Base-by-base conservation (phyloP, 2,329 filamentous ascomycete genomes). In the Penicillium sp. region DNA sequence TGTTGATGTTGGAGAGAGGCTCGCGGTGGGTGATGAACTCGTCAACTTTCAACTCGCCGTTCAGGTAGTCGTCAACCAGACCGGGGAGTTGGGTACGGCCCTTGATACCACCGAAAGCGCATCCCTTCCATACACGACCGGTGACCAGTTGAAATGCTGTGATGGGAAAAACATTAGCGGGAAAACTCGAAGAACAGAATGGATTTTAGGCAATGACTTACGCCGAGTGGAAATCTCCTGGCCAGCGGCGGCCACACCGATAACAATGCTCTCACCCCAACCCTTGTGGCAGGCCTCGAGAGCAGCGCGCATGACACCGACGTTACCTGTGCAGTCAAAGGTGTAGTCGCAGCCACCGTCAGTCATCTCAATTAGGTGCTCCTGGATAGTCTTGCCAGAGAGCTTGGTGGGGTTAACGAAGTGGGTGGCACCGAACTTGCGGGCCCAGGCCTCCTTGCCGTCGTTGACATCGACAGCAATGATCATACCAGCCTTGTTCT, bases 261-360 rank as follows among this genome's bases (percentile, higher is more conserved):
- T 99, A 76, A 99, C 87, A 77, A 99, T 96, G 74, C 90, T 96
- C 84, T 97, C 87, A 70, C 95, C 95, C 95, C 95, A 99, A 49
- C 95, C 95, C 86, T 99, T 99, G 84, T 99, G 95, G 82, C 93
- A 98, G 49, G 95, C 93, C 82, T 99, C 93, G 59, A 99, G 87
- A 42, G 95, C 95, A 52, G 91, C 90, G 62, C 95, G 86, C 95
- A 96, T 99, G 55, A 99, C 95, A 67, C 87, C 86, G 52, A 98
- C 93, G 72, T 98, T 98, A 58, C 95, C 95, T 7, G 95, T 99
- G 84, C 95, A 98, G 82, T 99, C 95, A 74, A 99, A 99, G 49
- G 95, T 99, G 82, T 97, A 98, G 81, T 99, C 95, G 75, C 92
- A 96, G 51, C 95, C 95, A 65, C 95, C 95, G 71, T 98, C 95